Evolutionary conservation across 2,329 filamentous ascomycete species (phyloP), one percentile per base, ranked within the genome.

Genomic region (Aspergillus versicolor): DNA sequence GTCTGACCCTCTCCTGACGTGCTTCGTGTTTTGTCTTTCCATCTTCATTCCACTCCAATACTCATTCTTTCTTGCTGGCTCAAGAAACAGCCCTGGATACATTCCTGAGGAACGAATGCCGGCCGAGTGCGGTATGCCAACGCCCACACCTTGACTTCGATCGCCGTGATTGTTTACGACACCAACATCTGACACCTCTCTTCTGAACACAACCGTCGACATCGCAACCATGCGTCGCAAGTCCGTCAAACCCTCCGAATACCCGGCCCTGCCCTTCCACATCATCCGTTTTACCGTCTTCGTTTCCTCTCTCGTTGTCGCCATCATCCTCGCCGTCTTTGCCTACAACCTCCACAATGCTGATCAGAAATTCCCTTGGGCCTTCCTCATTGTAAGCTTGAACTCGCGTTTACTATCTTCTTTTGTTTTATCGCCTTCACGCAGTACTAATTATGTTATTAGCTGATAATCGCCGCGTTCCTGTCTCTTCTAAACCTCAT

Each of bases 301-400:
- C 48, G 74, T 82, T 32, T 86, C 83, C 12, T 76, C 84, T 8
- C 69, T 81, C 41, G 73, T 85, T 19, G 82, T 85, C 54, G 77
- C 77, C 4, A 75, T 73, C 30, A 82, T 86, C 50, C 78, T 85
- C 69, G 73, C 73, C 56, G 82, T 80, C 61, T 86, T 86, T 70
- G 77, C 82, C 60, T 80, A 75, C 61, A 79, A 84, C 61, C 75
- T 86, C 21, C 75, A 75, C 19, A 73, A 75, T 44, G 81, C 82
- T 59, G 70, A 78, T 48, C 83, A 79, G 70, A 76, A 75, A 45
- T 72, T 83, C 3, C 84, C 84, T 0, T 86, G 82, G 79, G 83
- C 83, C 2, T 86, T 86, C 65, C 75, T 86, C 17, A 71, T 85
- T 59, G 83, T 86, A 76, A 60, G 78, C 63, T 38, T 12, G 13